Evolutionary conservation across 1,284 basidiomycete genomes (phyloP).

Genomic region (Melampsora medusae): DNA sequence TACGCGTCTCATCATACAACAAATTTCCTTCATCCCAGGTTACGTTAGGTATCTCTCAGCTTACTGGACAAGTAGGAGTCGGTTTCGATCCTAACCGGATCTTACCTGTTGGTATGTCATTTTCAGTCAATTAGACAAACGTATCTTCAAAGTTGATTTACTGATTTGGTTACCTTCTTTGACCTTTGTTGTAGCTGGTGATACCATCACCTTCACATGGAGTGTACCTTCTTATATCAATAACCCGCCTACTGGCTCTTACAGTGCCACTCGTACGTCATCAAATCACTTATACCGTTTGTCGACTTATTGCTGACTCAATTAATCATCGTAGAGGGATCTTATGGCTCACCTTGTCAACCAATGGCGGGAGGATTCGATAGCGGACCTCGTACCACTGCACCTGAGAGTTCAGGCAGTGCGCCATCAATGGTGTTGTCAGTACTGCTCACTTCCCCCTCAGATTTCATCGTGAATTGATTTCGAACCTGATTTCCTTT

Average conservation of each 20-base stretch:
- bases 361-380: constrained; percentile 29
- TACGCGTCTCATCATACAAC: too few relatives aligned
- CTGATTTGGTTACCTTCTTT: neutral
- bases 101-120: constrained; percentile 22
- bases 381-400: constrained; percentile 36
- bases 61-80: constrained; percentile 40
- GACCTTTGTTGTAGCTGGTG: constrained; percentile 6
- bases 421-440: constrained; percentile 31
- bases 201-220: constrained; percentile 40
- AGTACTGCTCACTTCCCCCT: neutral
- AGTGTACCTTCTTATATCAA: constrained; percentile 36
- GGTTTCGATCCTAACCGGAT: constrained; percentile 42
- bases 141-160: neutral
- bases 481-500: neutral
- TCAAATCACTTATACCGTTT: neutral
- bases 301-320: too few relatives aligned
- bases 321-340: constrained; percentile 7
- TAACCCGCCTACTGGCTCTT: constrained; percentile 33
- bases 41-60: constrained; percentile 38
- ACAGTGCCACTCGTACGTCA: constrained; percentile 37
- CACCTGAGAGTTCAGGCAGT: constrained; percentile 20
- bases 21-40: neutral
- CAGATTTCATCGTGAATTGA: neutral
- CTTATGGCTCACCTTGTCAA: constrained; percentile 21
- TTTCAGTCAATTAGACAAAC: neutral